Base-by-base conservation (phyloP, 495 filamentous ascomycete species). In the Bombardia bombarda region DNA sequence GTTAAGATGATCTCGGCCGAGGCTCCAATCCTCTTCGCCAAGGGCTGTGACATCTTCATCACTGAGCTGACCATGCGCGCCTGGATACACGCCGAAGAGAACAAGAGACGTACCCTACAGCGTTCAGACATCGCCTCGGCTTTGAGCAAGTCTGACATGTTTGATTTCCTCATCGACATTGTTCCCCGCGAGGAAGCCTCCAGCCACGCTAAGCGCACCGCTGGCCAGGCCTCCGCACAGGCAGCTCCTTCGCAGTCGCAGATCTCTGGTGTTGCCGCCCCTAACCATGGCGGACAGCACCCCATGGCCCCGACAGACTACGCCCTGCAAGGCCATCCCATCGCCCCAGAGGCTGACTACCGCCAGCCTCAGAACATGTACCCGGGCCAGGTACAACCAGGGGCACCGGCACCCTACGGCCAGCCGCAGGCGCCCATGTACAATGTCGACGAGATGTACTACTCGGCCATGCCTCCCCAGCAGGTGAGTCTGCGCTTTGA, bases 1-100 rank as follows among this genome's bases (percentile, higher is more conserved):
- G 92, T 98, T 38, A 98, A 98, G 69, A 98, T 98, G 92, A 98
- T 98, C 39, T 95, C 89, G 9, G 92, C 92, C 17, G 92, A 98
- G 66, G 92, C 92, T 5, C 92, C 92, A 10, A 98, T 98, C 56
- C 70, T 98, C 13, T 98, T 98, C 58, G 92, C 92, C 37, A 98
- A 98, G 69, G 92, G 93, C 31, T 98, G 92, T 66, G 92, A 98
- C 61, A 96, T 98, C 55, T 98, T 98, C 68, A 98, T 98, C 57
- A 98, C 92, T 3, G 92, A 98, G 63, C 73, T 98, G 34, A 97
- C 92, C 1, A 98, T 98, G 92, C 87, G 92, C 38, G 92, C 92
- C n/a, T 98, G 92, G 92, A 97, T 98, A 20, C 92, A 97, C 54
- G 92, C 92, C 4, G 92, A 98, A 58, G 92, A 98, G 63, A 98